Evolutionary conservation across 2,329 filamentous ascomycete species (phyloP).

Genomic region (Aureobasidium pullulans): DNA sequence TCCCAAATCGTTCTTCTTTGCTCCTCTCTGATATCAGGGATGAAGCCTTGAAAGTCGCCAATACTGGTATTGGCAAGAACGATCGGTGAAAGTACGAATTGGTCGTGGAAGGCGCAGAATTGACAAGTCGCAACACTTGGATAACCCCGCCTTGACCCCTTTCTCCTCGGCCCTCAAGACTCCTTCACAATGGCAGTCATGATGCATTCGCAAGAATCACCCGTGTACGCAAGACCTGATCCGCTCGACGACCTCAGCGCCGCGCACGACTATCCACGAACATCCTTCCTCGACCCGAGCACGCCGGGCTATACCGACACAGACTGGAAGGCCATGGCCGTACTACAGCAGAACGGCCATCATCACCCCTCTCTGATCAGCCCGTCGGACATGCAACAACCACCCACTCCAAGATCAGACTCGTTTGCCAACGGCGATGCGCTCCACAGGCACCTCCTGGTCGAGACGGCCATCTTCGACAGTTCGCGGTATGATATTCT

Average conservation of each 20-base stretch:
- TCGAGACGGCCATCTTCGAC: slow-evolving; percentile 87
- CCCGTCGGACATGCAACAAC: neutral
- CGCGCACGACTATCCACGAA: neutral
- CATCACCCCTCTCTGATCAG: slow-evolving; percentile 1
- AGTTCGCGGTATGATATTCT: slow-evolving; percentile 79
- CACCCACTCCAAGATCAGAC: slow-evolving; percentile 4
- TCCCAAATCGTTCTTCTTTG: neutral
- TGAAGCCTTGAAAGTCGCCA: neutral
- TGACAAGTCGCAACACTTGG: neutral
- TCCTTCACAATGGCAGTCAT: neutral
- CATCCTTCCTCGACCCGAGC: slow-evolving; percentile 11
- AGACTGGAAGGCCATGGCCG: slow-evolving; percentile 13
- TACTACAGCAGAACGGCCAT: neutral
- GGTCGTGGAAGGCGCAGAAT: neutral
- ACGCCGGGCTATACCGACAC: slow-evolving; percentile 10
- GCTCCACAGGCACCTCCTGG: slow-evolving; percentile 81
- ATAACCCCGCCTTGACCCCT: neutral
- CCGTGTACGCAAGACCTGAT: neutral
- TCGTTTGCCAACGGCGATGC: slow-evolving; percentile 36
- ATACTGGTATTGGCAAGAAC: no score
- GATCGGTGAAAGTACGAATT: neutral
- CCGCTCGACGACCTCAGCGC: neutral
- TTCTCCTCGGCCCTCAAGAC: neutral
- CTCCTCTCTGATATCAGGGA: neutral
- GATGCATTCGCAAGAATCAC: neutral